Conservation (phyloP, 169 alveolate genomes). For the Babesia bovis region DNA sequence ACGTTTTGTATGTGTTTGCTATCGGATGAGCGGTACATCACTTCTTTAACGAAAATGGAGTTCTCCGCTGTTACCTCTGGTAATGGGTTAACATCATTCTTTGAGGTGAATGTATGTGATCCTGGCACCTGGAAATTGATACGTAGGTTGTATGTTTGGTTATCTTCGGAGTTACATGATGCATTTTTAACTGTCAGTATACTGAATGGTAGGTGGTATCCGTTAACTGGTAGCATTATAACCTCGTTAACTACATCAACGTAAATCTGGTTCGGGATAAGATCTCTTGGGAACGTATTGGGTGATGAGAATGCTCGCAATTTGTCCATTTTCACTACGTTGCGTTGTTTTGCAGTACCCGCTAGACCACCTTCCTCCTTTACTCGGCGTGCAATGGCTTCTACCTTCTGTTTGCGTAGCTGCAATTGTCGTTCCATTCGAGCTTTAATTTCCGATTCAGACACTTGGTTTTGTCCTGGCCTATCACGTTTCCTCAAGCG, state of each 20-base stretch:
- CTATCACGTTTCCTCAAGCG: slow-evolving; percentile 71
- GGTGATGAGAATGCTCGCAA: slow-evolving; percentile 79
- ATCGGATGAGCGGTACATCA: slow-evolving; percentile 89
- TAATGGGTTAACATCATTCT: slow-evolving; percentile 77
- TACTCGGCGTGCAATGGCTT: slow-evolving; percentile 81
- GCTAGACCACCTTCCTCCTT: slow-evolving; percentile 79
- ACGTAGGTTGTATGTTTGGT: slow-evolving; percentile 84
- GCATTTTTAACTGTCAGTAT: slow-evolving; percentile 88
- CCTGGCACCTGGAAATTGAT: slow-evolving; percentile 92
- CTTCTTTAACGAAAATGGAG: slow-evolving; percentile 90
- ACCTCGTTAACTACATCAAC: slow-evolving; percentile 84
- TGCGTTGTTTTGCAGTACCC: slow-evolving; percentile 74
- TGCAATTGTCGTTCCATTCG: slow-evolving; percentile 79
- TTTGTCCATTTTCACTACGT: slow-evolving; percentile 83
- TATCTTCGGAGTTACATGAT: slow-evolving; percentile 87
- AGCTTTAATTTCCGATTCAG: slow-evolving; percentile 71
- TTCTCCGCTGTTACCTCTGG: slow-evolving; percentile 82
- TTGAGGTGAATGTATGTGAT: slow-evolving; percentile 78
- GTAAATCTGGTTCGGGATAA: slow-evolving; percentile 80
- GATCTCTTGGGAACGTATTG: slow-evolving; percentile 82
- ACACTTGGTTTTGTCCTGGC: slow-evolving; percentile 63
- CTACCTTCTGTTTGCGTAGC: slow-evolving; percentile 81
- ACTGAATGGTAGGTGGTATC: slow-evolving; percentile 88
- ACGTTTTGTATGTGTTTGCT: slow-evolving; percentile 81
- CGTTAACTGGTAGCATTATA: slow-evolving; percentile 86